Percentiles rank a stretch among this genome's conserved stretches.
Conservation (phyloP, 768 basidiomycete species). For the Panaeolus papilionaceus region DNA sequence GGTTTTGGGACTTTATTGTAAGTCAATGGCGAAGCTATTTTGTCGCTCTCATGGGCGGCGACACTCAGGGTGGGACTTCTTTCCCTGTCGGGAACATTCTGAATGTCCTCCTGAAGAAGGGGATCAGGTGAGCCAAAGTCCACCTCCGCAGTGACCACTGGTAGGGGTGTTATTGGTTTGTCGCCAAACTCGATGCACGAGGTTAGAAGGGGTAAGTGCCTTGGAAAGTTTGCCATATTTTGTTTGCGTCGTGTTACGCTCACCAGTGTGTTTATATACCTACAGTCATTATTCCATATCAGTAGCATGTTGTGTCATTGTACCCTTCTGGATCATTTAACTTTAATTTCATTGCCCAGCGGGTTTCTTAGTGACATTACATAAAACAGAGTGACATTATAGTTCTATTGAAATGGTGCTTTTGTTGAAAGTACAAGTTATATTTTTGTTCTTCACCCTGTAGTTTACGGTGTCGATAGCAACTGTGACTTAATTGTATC, state of each 20-base stretch:
- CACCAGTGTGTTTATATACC: too few relatives aligned
- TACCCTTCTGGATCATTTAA: not conserved
- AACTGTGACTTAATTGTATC: too few relatives aligned
- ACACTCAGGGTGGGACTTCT: not conserved
- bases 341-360: too few relatives aligned
- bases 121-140: not conserved
- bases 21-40: not conserved
- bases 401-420: too few relatives aligned
- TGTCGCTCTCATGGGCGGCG: not conserved
- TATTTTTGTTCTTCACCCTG: too few relatives aligned
- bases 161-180: not conserved
- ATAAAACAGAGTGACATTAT: too few relatives aligned
- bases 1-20: too few relatives aligned
- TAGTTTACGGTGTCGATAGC: too few relatives aligned
- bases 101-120: not conserved
- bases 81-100: not conserved
- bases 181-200: not conserved
- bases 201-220: not conserved
- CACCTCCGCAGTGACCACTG: not conserved
- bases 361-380: too few relatives aligned
- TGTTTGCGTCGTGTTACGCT: too few relatives aligned
- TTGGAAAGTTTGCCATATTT: not conserved
- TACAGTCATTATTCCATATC: not conserved
- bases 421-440: too few relatives aligned
- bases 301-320: not conserved